Base-by-base conservation (phyloP, 176 grass and related monocot species). In the Otatea glauca region DNA sequence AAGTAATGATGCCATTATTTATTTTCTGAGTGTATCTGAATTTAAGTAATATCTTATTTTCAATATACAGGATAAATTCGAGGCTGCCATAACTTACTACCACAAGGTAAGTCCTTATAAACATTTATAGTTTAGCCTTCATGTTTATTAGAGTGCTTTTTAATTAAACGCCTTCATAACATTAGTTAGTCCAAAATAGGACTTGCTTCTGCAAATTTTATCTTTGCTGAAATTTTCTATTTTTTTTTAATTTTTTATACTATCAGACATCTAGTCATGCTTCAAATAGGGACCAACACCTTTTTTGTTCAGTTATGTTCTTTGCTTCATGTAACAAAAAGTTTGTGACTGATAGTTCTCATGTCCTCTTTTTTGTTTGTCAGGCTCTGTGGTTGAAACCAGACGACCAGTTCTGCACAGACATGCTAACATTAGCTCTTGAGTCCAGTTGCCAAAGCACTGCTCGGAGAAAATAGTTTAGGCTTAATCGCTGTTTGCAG, bases 331-430 rank as follows among this genome's bases (percentile, higher is more conserved):
- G 32, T 74, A 82, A 44, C 34, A 56, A 14, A 14, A 37, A 48
- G 11, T 66, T 86, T 16, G 50, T 66, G 39, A 35, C 9, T 24
- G 71, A 29, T 29, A 44, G 48, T 81, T 68, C 64, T 55, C 75
- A 48, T 75, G 5, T 67, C 39, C 53, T 16, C 5, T 56, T 69
- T 93, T 73, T 45, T 54, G 70, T 56, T 45, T 54, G 75, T 56
- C 83, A 98, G 96, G 96, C 96, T 81, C 85, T 98, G 38, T 95
- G 96, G 96, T 85, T 95, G 74, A 95, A 98, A 80, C 89, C 96
- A 81, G 88, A 98, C 4, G 91, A 95, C 50, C 91, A 98, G 39
- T 94, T 98, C 72, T 98, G 89, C 81, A 95, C 91, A 16, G 93
- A 94, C 50, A 98, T 98, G 96, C 93, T 98, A 70, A 89, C 91